Conservation (phyloP, 306 rosid species). For the Lathyrus oleraceus region DNA sequence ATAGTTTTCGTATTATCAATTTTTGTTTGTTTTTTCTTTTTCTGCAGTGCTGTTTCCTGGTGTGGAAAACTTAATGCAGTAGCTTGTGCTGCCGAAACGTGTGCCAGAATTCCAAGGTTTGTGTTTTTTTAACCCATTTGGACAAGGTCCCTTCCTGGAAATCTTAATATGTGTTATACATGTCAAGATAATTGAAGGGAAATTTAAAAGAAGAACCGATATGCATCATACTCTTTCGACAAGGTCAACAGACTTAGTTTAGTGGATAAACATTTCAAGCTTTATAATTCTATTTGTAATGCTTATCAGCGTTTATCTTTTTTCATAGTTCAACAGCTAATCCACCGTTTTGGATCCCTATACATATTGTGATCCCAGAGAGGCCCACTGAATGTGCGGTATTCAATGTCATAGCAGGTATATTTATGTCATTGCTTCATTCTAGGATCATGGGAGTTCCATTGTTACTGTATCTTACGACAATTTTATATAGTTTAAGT, state of each 20-base stretch:
- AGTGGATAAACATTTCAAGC: neutral
- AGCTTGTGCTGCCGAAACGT: constrained; percentile 97
- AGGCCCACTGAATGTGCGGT: constrained; percentile 96
- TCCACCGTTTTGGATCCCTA: constrained; percentile 98
- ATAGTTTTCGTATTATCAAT: neutral
- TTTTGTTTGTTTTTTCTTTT: constrained; percentile 24
- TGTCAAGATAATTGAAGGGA: neutral
- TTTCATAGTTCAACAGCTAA: constrained; percentile 72
- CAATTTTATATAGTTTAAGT: neutral
- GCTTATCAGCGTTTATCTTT: constrained; percentile 28
- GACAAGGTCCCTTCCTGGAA: constrained; percentile 2
- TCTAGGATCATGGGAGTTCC: constrained; percentile 19
- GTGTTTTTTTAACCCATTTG: constrained; percentile 28
- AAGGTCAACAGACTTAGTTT: constrained; percentile 7
- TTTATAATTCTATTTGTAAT: constrained; percentile 22
- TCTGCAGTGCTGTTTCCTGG: constrained; percentile 93
- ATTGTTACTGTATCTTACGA: neutral
- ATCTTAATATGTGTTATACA: neutral
- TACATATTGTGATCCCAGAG: constrained; percentile 92
- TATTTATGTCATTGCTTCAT: constrained; percentile 35
- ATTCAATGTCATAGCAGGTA: constrained; percentile 96
- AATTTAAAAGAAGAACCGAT: constrained; percentile 11
- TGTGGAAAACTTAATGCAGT: constrained; percentile 97
- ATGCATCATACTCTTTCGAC: neutral
- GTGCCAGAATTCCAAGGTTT: constrained; percentile 98